These are phyloP conservation scores for Rhynchosporium graminicola DNA, from an alignment of 2,329 filamentous ascomycete species.

Conservation along the genomic window DNA sequence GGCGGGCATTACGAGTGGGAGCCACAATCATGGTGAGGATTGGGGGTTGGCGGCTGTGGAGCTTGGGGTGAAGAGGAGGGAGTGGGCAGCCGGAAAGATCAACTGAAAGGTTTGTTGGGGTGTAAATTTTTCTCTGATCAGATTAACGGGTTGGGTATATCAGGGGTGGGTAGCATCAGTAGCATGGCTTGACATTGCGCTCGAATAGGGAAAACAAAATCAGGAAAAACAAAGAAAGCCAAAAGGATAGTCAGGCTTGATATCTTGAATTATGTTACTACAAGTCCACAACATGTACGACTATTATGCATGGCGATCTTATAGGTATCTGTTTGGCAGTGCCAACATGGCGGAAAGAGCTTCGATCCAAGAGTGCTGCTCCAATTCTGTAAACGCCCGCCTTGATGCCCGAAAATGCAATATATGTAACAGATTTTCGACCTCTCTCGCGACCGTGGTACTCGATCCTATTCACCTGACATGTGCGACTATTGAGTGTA, in stretches of 20 bases:
- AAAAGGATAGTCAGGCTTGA: conserved; percentile 6
- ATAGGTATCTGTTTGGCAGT: not conserved
- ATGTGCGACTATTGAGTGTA: conserved; percentile 29
- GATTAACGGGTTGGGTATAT: conserved; percentile 4
- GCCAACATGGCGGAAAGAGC: not conserved
- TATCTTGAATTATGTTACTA: conserved; percentile 31
- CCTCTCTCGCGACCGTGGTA: not conserved
- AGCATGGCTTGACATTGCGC: not conserved
- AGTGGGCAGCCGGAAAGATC: conserved; percentile 62
- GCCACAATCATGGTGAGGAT: conserved; percentile 96
- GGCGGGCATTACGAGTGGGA: conserved; percentile 76
- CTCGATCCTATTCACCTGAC: conserved; percentile 24
- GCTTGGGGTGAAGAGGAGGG: conserved; percentile 82
- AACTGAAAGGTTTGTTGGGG: conserved; percentile 15
- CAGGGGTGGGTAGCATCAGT: not conserved
- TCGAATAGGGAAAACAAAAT: conserved; percentile 1
- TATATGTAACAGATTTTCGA: conserved; percentile 25
- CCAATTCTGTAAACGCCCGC: conserved; percentile 35
- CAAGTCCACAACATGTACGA: conserved; percentile 16
- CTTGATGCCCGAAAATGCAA: conserved; percentile 10
- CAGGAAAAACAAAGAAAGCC: not conserved
- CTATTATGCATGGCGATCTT: conserved; percentile 2
- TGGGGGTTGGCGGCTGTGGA: conserved; percentile 96
- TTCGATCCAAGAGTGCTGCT: conserved; percentile 28
- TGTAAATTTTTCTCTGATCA: not conserved